Base-by-base conservation (phyloP, 768 basidiomycete species). In the Mycena galericulata region DNA sequence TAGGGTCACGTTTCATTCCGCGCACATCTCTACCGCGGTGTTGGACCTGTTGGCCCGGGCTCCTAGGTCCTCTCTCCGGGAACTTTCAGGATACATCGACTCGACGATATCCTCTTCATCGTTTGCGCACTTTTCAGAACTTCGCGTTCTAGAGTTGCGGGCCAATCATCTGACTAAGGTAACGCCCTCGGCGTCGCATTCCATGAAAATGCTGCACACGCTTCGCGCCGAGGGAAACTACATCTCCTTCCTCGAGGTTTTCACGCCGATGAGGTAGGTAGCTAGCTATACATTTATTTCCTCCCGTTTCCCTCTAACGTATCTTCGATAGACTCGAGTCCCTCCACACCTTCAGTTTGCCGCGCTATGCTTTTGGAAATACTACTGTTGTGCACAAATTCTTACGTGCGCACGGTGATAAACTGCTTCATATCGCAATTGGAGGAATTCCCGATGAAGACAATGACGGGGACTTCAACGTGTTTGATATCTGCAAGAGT, bases 191-290 rank as follows among this genome's bases (percentile, higher is more conserved):
- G 40, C 36, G 15, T 18, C 54, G 38, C 17, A 56, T 40, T 22
- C 24, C 54, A 36, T 56, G 54, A 56, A 41, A 24, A 26, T 17
- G 54, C 36, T 56, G 22, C 54, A 56, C 20, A 56, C 54, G 22
- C 54, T 56, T 18, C 54, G 40, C 38, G 41, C 41, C 40, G 36
- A 22, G 24, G 20, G 36, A 8, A 26, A 20, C 36, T 17, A 26
- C 24, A 27, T 12, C 36, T 38, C 34, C 20, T 24, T 56, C 40
- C 54, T 56, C 18, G 54, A 20, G 38, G 20, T 27, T 18, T 14
- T 56, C 36, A 10, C 34, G 41, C 18, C 22, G 22, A 40, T 56
- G 36, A 56, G 54, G 54, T 49, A 8, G 20, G 41, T 17, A 20
- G 15, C 36, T 27, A 38, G 3, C 12, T 56, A 29, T 29, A 40